phyloP scores from a whole-genome alignment of 306 rosid genomes.

The peach (Prunus persica) region Prunus_persica_NCBIv2 NC_034010.1:467501-468000 shows the following conservation, averaged over 20 bases:
- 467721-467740: constrained; percentile 17
- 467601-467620: constrained; percentile 3
- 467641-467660: not conserved
- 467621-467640: not conserved
- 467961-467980: not conserved
- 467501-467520: not conserved
- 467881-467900: not conserved
- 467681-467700: not conserved
- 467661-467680: constrained; percentile 5
- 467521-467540: not conserved
- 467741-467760: constrained; percentile 20
- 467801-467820: constrained; percentile 91
- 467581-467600: not conserved
- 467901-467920: not conserved
- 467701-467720: constrained; percentile 26
- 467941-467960: not conserved
- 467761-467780: constrained; percentile 3
- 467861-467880: not conserved
- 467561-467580: not conserved
- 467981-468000: not conserved
- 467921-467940: not conserved
- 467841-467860: not conserved
- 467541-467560: not conserved
- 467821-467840: constrained; percentile 70
- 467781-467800: constrained; percentile 59